Evolutionary conservation across 2,329 filamentous ascomycete genomes (phyloP), one percentile per base, ranked within the genome.

Genomic region (Metarhizium rileyi): DNA sequence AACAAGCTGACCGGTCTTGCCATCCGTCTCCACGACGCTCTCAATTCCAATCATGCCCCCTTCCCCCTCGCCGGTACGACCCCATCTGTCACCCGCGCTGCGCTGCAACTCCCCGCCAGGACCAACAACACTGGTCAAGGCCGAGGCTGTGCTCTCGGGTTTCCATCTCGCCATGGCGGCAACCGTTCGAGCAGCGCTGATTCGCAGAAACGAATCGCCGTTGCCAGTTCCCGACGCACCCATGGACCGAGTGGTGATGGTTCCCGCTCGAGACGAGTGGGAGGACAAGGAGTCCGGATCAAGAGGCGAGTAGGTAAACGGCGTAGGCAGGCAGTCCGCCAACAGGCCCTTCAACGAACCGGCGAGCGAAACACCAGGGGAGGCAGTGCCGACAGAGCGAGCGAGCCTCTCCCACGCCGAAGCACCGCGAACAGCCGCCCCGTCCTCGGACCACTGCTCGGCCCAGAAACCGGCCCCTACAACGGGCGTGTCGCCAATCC

Each of bases 391-490:
- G 16, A 38, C 16, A 4, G 35, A 16, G 18, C 16, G 9, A 18
- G 44, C 35, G 22, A 55, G 38, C 16, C 14, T 50, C 20, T 56
- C 51, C 57, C 55, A 58, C 9, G 40, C 20, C 23, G 53, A 47
- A 26, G n/a, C 18, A 14, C 33, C 18, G 7, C n/a, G n/a, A n/a
- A n/a, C n/a, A n/a, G 40, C 26, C 7, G 12, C 2, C 71, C 66
- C 50, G 83, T 77, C 7, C 67, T 49, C 47, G 3, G 26, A 14
- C 88, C 88, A 95, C 57, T 90, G 80, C 63, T 94, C 90, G 0
- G 90, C 88, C 88, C 89, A 95, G 65, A 90, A 95, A 0, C 90
- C 90, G 1, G 89, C 86, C 0, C 90, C 90, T 0, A 90, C 70
- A 0, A 84, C 85, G 0, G 90, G 89, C 10, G 90, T 95, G 62